phyloP scores from a whole-genome alignment of 2,329 filamentous ascomycete genomes.

The Ceratocystis albifundus region DNA sequence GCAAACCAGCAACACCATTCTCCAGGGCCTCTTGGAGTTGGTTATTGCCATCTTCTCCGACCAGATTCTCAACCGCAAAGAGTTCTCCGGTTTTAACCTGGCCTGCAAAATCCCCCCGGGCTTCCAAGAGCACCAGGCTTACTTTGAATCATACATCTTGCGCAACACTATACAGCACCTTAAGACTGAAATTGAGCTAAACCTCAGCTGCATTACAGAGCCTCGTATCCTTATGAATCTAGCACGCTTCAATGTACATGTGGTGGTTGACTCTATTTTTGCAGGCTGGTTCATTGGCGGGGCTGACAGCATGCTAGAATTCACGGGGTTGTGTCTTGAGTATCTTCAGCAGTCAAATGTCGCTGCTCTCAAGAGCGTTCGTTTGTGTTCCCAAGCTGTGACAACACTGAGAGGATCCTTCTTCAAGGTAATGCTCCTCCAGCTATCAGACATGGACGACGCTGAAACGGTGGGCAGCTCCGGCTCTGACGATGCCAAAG shows the following conservation, averaged over 20 bases:
- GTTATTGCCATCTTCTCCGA: slow-evolving; percentile 72
- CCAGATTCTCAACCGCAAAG: slow-evolving; percentile 73
- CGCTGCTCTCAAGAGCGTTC: slow-evolving; percentile 67
- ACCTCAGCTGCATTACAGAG: slow-evolving; percentile 63
- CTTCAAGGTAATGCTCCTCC: slow-evolving; percentile 64
- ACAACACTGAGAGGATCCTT: slow-evolving; percentile 65
- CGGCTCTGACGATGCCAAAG: slow-evolving; percentile 31
- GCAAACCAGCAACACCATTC: slow-evolving; percentile 54
- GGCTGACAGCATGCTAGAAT: slow-evolving; percentile 71
- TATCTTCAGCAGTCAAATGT: slow-evolving; percentile 80
- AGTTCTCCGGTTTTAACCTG: slow-evolving; percentile 77
- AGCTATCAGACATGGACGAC: slow-evolving; percentile 72
- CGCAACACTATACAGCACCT: slow-evolving; percentile 62
- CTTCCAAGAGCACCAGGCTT: slow-evolving; percentile 87
- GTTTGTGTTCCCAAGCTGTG: slow-evolving; percentile 80
- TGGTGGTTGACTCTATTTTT: slow-evolving; percentile 74
- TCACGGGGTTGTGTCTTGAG: slow-evolving; percentile 72
- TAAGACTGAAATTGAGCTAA: slow-evolving; percentile 55
- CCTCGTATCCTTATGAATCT: slow-evolving; percentile 79
- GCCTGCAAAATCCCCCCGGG: slow-evolving; percentile 83
- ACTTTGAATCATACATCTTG: slow-evolving; percentile 84
- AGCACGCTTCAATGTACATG: slow-evolving; percentile 62
- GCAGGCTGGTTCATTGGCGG: slow-evolving; percentile 95
- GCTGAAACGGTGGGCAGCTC: slow-evolving; percentile 6
- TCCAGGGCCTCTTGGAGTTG: slow-evolving; percentile 67